Base-by-base conservation (phyloP, 2,329 filamentous ascomycete species). In the Claviceps sp. region DNA sequence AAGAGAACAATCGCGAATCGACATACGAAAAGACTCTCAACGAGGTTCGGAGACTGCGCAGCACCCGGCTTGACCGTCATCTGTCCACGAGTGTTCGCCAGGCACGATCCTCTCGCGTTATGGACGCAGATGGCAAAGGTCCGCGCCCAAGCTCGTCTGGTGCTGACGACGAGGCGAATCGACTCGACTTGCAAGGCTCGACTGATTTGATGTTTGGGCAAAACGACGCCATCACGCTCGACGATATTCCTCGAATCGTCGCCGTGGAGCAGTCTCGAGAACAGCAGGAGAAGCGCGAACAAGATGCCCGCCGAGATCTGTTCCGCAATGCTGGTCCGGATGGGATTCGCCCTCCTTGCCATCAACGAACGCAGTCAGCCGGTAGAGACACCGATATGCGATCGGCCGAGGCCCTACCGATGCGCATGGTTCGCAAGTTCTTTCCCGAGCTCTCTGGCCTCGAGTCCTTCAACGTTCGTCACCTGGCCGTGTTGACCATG, bases 381-480 rank as follows among this genome's bases (percentile, higher is more conserved):
- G 71, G 73, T 24, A 70, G 72, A 50, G 75, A 74, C 50, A 72
- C 74, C 49, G 75, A 77, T 20, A 61, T 73, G 5, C 78, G 79
- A 34, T 61, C 67, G 22, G 68, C 63, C 8, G 81, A 85, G 37
- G 70, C 70, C 8, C 71, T 78, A 20, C 74, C 78, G 5, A 73
- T 77, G 54, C 76, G 70, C 50, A 68, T 73, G 63, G 69, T 76
- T 1, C 88, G 91, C 63, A 87, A 84, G 60, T 98, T 95, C 70
- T 98, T 98, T 65, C 96, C 93, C 0, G 93, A 98, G 64, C 77
- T 98, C 5, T 95, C 93, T 2, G 89, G 88, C 0, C 73, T 98
- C 34, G 93, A 98, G 64, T 97, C 96, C 65, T 97, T 98, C 67
- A 97, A 97, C 60, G 87, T 97, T 46, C 85, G 93, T 26, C 91